phyloP scores from a whole-genome alignment of 2,329 filamentous ascomycete species.

The Fusarium tjaetaba region DNA sequence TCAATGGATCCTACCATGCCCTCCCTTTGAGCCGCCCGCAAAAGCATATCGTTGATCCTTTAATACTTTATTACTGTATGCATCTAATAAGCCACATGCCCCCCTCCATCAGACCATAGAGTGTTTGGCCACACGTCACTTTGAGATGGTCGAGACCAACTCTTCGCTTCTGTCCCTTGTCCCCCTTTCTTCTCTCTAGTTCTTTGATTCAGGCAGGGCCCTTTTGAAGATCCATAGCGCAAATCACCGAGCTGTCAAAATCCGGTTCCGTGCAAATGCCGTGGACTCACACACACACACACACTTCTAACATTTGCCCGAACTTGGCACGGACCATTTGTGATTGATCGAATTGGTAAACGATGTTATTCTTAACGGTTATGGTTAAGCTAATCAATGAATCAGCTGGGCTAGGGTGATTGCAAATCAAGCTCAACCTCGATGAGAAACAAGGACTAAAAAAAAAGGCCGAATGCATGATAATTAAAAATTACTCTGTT shows the following conservation, averaged over 20 bases:
- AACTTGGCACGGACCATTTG: conserved; percentile 8
- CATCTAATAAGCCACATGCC: conserved; percentile 3
- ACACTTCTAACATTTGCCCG: background rate
- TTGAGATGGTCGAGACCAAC: conserved; percentile 20
- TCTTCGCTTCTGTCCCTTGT: conserved; percentile 3
- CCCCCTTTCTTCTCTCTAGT: background rate
- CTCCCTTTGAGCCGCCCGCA: conserved; percentile 19
- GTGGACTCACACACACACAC: background rate
- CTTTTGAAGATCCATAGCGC: conserved; percentile 14
- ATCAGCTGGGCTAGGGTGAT: conserved; percentile 8
- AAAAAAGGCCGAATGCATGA: conserved; percentile 13
- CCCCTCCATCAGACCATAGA: conserved; percentile 35
- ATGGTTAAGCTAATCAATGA: conserved; percentile 10
- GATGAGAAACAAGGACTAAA: background rate
- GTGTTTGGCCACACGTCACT: background rate
- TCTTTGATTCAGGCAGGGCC: conserved; percentile 2
- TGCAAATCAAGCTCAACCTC: conserved; percentile 22
- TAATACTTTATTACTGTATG: background rate
- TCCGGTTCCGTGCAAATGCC: conserved; percentile 14
- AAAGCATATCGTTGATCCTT: background rate
- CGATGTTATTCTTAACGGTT: conserved; percentile 11
- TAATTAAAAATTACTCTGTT: background rate
- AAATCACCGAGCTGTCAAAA: conserved; percentile 33
- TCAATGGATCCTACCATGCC: background rate
- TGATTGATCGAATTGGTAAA: background rate